A percentile compares a stretch with the other conserved stretches of the same genome.
phyloP scores from a whole-genome alignment of 495 filamentous ascomycete genomes.

The Immersiella caudata region DNA sequence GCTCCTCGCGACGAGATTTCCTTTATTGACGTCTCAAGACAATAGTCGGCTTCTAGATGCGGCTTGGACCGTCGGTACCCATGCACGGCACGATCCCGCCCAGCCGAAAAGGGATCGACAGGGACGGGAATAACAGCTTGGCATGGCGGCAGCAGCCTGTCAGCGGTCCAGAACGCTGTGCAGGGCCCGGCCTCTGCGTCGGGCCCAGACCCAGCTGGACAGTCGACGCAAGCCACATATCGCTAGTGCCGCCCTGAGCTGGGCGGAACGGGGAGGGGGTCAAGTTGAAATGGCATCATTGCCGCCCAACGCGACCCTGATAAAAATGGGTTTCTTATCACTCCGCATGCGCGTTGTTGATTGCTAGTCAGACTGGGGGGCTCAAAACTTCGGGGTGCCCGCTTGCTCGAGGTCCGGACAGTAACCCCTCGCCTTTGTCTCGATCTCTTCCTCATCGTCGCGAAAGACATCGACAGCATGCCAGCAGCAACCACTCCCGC shows the following conservation, averaged over 20 bases:
- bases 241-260: not conserved
- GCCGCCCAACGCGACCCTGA: not conserved
- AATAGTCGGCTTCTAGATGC: conserved; percentile 5
- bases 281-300: not conserved
- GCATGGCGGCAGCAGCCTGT: not conserved
- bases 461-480: not conserved
- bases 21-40: conserved; percentile 1
- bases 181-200: not conserved
- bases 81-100: not conserved
- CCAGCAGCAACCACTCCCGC: not conserved
- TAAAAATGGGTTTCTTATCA: conserved; percentile 8
- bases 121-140: not conserved
- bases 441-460: not conserved
- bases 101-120: not conserved
- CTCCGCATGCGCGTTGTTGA: not conserved
- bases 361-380: not conserved
- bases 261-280: not conserved
- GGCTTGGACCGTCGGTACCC: not conserved
- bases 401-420: not conserved
- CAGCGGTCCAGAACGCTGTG: conserved; percentile 1
- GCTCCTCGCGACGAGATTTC: not conserved
- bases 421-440: not conserved
- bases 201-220: not conserved
- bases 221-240: conserved; percentile 11
- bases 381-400: not conserved